Conservation (phyloP, 2,329 filamentous ascomycete genomes). For the Fusarium annulatum region DNA sequence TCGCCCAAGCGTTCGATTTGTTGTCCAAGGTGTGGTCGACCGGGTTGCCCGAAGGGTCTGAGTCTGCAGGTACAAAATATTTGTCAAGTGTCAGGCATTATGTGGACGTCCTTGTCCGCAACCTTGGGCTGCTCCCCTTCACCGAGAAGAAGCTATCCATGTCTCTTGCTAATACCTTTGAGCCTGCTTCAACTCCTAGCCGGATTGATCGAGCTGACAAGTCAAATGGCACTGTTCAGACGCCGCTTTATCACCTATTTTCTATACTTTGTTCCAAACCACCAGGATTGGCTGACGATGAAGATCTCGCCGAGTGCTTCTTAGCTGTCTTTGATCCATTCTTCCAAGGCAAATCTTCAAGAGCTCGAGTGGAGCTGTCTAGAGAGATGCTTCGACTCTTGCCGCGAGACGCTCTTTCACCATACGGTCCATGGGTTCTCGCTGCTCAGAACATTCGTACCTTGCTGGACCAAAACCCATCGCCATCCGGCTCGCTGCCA, state of each 20-base stretch:
- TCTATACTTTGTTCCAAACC: conserved; percentile 67
- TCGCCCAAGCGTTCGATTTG: conserved; percentile 76
- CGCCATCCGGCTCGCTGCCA: conserved; percentile 36
- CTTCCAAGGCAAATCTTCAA: conserved; percentile 60
- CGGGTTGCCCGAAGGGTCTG: conserved; percentile 55
- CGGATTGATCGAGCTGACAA: conserved; percentile 65
- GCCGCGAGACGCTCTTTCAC: conserved; percentile 57
- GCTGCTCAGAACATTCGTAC: conserved; percentile 59
- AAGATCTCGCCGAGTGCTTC: conserved; percentile 59
- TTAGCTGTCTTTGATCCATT: conserved; percentile 68
- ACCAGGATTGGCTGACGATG: conserved; percentile 59
- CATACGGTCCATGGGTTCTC: conserved; percentile 64
- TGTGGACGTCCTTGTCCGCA: conserved; percentile 60
- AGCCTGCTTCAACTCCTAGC: conserved; percentile 73
- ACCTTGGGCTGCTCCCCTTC: conserved; percentile 69
- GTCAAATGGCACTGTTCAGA: conserved; percentile 61
- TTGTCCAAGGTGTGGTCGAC: conserved; percentile 74
- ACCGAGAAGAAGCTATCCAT: conserved; percentile 69
- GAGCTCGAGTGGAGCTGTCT: conserved; percentile 58
- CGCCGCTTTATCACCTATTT: conserved; percentile 74
- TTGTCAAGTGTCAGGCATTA: conserved; percentile 65
- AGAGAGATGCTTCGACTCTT: conserved; percentile 63
- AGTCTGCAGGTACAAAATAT: conserved; percentile 60
- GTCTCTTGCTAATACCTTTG: conserved; percentile 65
- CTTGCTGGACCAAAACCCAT: conserved; percentile 52